Evolutionary conservation across 2,329 filamentous ascomycete genomes (phyloP).

Genomic region (Pseudopithomyces chartarum): DNA sequence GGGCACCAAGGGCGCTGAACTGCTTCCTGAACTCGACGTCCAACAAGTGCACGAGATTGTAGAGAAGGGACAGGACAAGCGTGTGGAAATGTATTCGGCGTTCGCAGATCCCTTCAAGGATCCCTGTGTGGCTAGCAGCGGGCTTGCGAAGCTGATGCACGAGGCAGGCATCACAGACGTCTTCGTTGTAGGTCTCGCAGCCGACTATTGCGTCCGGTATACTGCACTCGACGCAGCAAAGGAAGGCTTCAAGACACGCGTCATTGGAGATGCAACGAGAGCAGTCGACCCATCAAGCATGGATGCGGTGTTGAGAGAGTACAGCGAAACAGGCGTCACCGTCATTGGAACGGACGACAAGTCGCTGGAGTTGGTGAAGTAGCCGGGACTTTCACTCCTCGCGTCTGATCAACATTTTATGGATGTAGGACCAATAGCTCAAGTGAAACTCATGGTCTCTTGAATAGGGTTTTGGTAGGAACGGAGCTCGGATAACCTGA

Average conservation of each 20-base stretch:
- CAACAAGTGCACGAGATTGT: slow-evolving; percentile 67
- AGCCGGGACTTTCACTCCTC: not conserved
- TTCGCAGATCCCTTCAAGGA: slow-evolving; percentile 80
- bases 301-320: slow-evolving; percentile 59
- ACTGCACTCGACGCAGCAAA: slow-evolving; percentile 79
- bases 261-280: slow-evolving; percentile 79
- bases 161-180: slow-evolving; percentile 72
- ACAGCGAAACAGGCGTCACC: slow-evolving; percentile 64
- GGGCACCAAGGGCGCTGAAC: slow-evolving; percentile 69
- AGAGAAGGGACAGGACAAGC: slow-evolving; percentile 75
- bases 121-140: slow-evolving; percentile 63
- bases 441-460: not conserved
- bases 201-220: slow-evolving; percentile 84
- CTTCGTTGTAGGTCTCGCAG: slow-evolving; percentile 83
- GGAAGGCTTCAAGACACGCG: slow-evolving; percentile 76
- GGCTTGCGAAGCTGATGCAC: slow-evolving; percentile 64
- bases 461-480: not conserved
- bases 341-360: slow-evolving; percentile 64
- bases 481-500: slow-evolving; percentile 1
- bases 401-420: not conserved
- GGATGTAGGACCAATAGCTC: not conserved
- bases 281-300: slow-evolving; percentile 69
- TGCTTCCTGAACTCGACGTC: slow-evolving; percentile 73
- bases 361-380: slow-evolving; percentile 60
- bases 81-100: slow-evolving; percentile 91